Base-by-base conservation (phyloP, 805 yeast species). In the Wickerhamiella nectarea region DNA sequence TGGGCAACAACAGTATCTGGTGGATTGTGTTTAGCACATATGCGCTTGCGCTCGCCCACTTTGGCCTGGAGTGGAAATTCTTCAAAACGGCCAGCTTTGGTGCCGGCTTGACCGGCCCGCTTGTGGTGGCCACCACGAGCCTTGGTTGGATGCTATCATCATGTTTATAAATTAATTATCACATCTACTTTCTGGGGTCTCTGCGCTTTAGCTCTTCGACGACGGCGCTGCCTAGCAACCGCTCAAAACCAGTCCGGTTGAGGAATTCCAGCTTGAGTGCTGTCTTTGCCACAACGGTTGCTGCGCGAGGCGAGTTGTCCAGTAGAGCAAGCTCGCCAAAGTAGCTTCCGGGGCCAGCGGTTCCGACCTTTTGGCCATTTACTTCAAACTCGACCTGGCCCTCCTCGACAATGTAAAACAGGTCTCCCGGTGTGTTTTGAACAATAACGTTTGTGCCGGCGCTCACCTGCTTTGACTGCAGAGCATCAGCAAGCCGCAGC, bases 271-370 rank as follows among this genome's bases (percentile, higher is more conserved):
- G 94, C 56, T 82, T 82, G 22, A 91, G 77, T 34, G 69, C 69
- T 41, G 79, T 72, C 14, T 71, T 66, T 1, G 95, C 95, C 41
- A 71, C 75, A 31, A 91, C 91, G 4, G 95, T 80, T 25, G 98
- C 98, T 59, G 83, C 91, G 63, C 98, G 76, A 49, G 97, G 97
- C 46, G 77, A 67, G 59, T 91, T 95, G 56, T 87, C 81, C 53
- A 91, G 70, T 54, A 91, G 68, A 3, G 98, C 97, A 50, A 91
- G 77, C 65, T 91, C 98, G 52, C 98, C 98, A 62, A 91, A 91
- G 65, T 91, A 91, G 60, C 81, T 94, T 50, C 96, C 96, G 56
- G 80, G 76, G 37, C 70, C 64, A 47, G 85, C 68, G 12, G 66
- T 66, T 18, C 70, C 72, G 26, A 86, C 69, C 36, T 71, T 69